Base-by-base conservation (phyloP, 176 grass and related monocot species). In the Oryza australiensis region DNA sequence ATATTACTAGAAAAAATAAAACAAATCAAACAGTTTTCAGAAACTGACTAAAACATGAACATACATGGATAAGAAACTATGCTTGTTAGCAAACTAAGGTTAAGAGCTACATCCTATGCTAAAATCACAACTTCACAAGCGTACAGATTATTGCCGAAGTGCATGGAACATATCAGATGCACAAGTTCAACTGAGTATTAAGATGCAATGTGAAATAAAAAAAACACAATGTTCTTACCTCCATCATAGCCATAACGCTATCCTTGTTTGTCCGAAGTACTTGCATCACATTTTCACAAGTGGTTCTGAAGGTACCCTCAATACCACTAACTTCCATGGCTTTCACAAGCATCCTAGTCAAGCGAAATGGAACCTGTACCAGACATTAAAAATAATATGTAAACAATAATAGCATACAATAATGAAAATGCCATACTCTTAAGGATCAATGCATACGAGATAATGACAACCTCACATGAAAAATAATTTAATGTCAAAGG, bases 221-320 rank as follows among this genome's bases (percentile, higher is more conserved):
- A 84, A 9, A 51, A 60, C 1, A n/a, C 6, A 8, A 66, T 62
- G 41, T 78, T 55, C 79, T 82, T 85, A 98, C 96, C 96, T 98
- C 96, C 96, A 98, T 98, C 96, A 98, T 98, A 37, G 96, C 96
- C 93, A 98, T 98, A 51, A 98, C 96, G 15, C 96, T 98, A 55
- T 98, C 82, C 88, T 91, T 95, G 82, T 98, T 98, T 86, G 92
- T 93, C 66, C 96, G 86, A 79, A 98, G 96, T 78, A 95, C 96
- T 90, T 98, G 92, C 96, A 98, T 98, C 42, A 98, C 96, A 85
- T 95, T 98, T 87, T 93, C 96, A 80, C 96, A 98, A 80, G 96
- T 98, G 45, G 87, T 95, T 86, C 96, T 93, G 82, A 98, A 98
- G 82, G 92, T 95, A 32, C 96, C 96, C 82, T 98, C 96, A 30